These are phyloP conservation scores for Arachnomyces sp. DNA, from an alignment of 2,329 filamentous ascomycete genomes.

Conservation along the genomic window DNA sequence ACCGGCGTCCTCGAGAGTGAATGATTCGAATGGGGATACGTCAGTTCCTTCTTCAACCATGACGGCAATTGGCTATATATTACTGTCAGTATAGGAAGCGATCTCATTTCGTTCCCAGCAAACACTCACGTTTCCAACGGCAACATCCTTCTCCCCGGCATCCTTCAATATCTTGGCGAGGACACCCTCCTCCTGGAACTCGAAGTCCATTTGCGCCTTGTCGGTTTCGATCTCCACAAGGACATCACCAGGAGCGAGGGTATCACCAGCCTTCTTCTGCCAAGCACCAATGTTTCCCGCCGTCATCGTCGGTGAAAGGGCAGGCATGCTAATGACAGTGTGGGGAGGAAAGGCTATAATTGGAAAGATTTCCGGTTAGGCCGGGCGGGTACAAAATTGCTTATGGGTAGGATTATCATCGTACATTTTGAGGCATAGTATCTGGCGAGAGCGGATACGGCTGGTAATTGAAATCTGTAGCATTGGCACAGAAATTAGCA, in stretches of 20 bases:
- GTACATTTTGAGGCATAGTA: constrained; percentile 64
- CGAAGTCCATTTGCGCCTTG: constrained; percentile 99
- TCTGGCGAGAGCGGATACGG: constrained; percentile 52
- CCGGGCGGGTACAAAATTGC: constrained; percentile 13
- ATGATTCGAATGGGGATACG: constrained; percentile 77
- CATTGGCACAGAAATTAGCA: constrained; percentile 1
- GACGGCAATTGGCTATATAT: constrained; percentile 77
- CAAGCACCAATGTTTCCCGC: constrained; percentile 91
- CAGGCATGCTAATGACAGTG: constrained; percentile 94
- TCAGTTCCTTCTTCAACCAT: constrained; percentile 88
- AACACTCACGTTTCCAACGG: constrained; percentile 81
- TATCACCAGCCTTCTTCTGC: constrained; percentile 95
- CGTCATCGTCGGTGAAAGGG: constrained; percentile 95
- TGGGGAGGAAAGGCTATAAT: constrained; percentile 80
- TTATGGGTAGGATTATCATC: constrained; percentile 19
- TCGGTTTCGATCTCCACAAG: constrained; percentile 98
- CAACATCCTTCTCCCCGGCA: constrained; percentile 83
- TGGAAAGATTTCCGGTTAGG: constrained; percentile 9
- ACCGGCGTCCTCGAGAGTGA: constrained; percentile 82
- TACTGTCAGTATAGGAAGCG: constrained; percentile 18
- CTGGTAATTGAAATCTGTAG: constrained; percentile 38
- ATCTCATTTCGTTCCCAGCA: background rate
- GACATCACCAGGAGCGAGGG: constrained; percentile 82
- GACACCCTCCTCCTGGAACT: constrained; percentile 96
- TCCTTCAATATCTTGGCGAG: constrained; percentile 92